These are phyloP conservation scores for Amanita phalloides DNA, from an alignment of 768 basidiomycete species.

Conservation along the genomic window DNA sequence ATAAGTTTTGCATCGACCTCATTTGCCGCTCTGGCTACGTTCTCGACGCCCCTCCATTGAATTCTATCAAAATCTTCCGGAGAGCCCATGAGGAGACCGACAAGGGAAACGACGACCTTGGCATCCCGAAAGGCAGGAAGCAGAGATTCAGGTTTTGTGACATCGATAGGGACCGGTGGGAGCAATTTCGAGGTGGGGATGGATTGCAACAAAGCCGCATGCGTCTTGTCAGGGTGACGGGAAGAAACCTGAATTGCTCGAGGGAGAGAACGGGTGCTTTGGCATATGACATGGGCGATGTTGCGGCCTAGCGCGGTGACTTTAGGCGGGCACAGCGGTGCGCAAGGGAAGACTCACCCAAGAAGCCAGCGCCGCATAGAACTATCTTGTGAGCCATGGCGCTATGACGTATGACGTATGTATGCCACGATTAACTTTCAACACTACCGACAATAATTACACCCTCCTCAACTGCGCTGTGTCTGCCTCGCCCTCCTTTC, in stretches of 20 bases:
- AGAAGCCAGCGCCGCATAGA: slow-evolving; percentile 47
- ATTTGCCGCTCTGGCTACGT: slow-evolving; percentile 46
- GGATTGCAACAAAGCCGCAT: slow-evolving; percentile 19
- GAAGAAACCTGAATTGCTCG: slow-evolving; percentile 50
- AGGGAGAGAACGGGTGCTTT: slow-evolving; percentile 13
- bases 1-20: slow-evolving; percentile 45
- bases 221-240: slow-evolving; percentile 36
- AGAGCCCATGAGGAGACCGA: slow-evolving; percentile 55
- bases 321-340: neutral
- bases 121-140: slow-evolving; percentile 41
- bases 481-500: slow-evolving; percentile 17
- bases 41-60: slow-evolving; percentile 57
- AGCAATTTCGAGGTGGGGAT: slow-evolving; percentile 25
- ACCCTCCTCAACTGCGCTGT: slow-evolving; percentile 16
- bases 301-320: slow-evolving; percentile 33
- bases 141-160: slow-evolving; percentile 42
- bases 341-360: slow-evolving; percentile 29
- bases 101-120: slow-evolving; percentile 51
- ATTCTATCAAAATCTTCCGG: slow-evolving; percentile 44
- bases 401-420: neutral
- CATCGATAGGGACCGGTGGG: slow-evolving; percentile 36
- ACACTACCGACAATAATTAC: slow-evolving; percentile 23
- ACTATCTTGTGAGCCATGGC: slow-evolving; percentile 25
- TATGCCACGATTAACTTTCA: neutral
- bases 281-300: slow-evolving; percentile 43